Percentiles rank a stretch among this genome's conserved stretches.
Evolutionary conservation across 306 rosid species (phyloP).

Genomic region (Lithocarpus polystachyus): DNA sequence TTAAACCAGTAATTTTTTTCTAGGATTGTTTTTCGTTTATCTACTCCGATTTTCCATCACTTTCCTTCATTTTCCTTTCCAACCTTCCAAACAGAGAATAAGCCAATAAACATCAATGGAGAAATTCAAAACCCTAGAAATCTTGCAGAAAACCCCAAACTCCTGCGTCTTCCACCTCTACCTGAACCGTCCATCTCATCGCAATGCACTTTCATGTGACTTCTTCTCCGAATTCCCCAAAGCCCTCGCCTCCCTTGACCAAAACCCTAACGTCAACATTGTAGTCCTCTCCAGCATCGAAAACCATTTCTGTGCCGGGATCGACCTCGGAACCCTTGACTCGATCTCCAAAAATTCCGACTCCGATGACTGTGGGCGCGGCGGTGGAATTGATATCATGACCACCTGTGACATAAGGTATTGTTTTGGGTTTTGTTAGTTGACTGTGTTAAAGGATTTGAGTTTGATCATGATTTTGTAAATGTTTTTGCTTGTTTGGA

Average conservation of each 20-base stretch:
- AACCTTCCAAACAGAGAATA: neutral
- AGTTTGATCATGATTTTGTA: too few relatives aligned
- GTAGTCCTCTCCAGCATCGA: constrained; percentile 70
- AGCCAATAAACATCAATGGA: constrained; percentile 28
- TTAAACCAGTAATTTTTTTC: too few relatives aligned
- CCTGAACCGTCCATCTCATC: constrained; percentile 60
- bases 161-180: constrained; percentile 48
- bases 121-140: constrained; percentile 49
- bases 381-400: constrained; percentile 62
- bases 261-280: constrained; percentile 50
- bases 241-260: constrained; percentile 67
- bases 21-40: neutral
- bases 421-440: too few relatives aligned
- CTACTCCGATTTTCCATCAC: neutral
- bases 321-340: constrained; percentile 46
- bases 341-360: neutral
- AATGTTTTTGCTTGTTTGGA: too few relatives aligned
- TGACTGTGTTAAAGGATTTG: too few relatives aligned
- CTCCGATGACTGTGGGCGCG: constrained; percentile 42
- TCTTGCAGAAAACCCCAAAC: constrained; percentile 34
- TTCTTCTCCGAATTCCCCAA: constrained; percentile 69
- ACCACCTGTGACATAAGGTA: constrained; percentile 83
- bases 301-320: constrained; percentile 78
- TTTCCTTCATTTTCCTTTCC: neutral
- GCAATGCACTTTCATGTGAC: constrained; percentile 60